Base-by-base conservation (phyloP, 495 filamentous ascomycete genomes). In the Cenococcum geophilum region DNA sequence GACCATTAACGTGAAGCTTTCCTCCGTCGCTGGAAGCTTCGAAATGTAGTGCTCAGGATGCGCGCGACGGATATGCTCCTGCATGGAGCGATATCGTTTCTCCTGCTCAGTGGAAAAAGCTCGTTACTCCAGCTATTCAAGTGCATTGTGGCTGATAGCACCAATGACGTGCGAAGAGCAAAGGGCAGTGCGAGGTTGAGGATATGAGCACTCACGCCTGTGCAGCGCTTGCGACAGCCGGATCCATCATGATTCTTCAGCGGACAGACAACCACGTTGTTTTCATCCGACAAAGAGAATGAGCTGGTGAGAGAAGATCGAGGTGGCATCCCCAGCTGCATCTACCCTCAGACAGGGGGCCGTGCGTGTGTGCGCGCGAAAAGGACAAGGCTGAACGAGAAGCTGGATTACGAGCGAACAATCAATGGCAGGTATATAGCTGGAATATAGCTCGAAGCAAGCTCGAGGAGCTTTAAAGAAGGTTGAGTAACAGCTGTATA, bases 11-110 rank as follows among this genome's bases (percentile, higher is more conserved):
- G 87, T 79, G 77, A 98, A 97, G 86, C 91, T 96, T 79, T 97
- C 93, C 72, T 97, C 92, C 67, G 93, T 98, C 49, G 93, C 93
- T 72, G 93, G 93, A 69, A 98, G 89, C 85, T 97, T 98, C 62
- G 93, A 85, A 66, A 98, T 96, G 76, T 97, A 98, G 76, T 97
- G 86, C 70, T 95, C 92, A 57, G 93, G 95, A 76, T 98, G 93
- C 71, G 93, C 93, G 73, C 93, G 85, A 67, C 93, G 89, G 67
- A 98, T 97, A 71, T 98, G 93, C 82, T 98, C 93, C 78, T 97
- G 95, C 89, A 98, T 98, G 55, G 92, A 97, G 71, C 93, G 92
- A 80, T 91, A 98, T 69, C 91, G 86, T 76, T 96, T 96, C 78
- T 96, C 91, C 91, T 96, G 75, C 71, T 66, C 49, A 48, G 51